Evolutionary conservation across 331 rosid genomes (phyloP).

Genomic region (Pyrus hybrid): DNA sequence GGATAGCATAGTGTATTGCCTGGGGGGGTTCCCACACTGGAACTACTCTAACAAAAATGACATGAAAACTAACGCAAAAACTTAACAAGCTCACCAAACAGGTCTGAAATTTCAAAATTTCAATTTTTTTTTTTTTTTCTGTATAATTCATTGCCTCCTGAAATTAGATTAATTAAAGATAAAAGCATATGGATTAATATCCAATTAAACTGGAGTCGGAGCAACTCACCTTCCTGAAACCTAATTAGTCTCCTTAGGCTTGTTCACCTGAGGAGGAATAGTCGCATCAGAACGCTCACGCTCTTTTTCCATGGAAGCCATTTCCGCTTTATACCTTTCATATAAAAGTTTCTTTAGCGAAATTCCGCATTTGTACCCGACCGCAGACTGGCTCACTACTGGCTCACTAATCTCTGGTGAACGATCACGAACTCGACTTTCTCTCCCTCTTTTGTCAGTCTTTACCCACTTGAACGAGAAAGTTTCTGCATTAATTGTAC

Average conservation of each 20-base stretch:
- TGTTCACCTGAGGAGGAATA: not conserved
- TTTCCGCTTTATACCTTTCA: not conserved
- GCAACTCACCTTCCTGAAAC: not conserved
- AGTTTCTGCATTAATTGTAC: not conserved
- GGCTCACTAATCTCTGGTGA: not conserved
- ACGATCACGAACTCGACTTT: not conserved
- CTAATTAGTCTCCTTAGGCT: not conserved
- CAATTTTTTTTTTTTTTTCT: too few relatives aligned
- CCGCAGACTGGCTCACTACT: not conserved
- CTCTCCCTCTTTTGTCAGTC: not conserved
- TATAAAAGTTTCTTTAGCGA: not conserved
- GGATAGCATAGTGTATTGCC: too few relatives aligned
- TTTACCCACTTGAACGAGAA: not conserved
- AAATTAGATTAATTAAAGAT: too few relatives aligned
- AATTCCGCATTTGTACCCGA: not conserved
- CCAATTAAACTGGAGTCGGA: not conserved
- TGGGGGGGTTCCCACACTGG: too few relatives aligned
- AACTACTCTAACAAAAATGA: not conserved
- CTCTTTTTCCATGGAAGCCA: not conserved
- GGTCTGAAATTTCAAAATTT: not conserved
- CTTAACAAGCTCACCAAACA: not conserved
- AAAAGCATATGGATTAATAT: not conserved
- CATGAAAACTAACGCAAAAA: not conserved
- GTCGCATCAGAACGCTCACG: not conserved
- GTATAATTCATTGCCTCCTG: not conserved